Base-by-base conservation (phyloP, 1,139 yeast genomes). In the Yamadazyma sp. region DNA sequence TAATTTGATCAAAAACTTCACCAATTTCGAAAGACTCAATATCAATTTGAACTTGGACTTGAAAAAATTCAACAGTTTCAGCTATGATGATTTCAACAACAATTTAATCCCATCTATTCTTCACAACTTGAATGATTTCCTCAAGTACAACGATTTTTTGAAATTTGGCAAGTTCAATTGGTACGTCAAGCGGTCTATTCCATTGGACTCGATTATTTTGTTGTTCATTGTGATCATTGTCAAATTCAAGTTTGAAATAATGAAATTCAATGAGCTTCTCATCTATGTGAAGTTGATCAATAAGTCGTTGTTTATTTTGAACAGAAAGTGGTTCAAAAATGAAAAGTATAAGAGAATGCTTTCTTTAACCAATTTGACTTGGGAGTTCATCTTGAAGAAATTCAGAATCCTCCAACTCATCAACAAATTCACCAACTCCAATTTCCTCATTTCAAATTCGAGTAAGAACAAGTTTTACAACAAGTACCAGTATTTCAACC, bases 121-220 rank as follows among this genome's bases (percentile, higher is more conserved):
- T 31, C 83, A 78, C 50, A 78, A 77, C 48, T 57, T 78, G 45
- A 75, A 76, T 48, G 80, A 76, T 45, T 78, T 78, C 44, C 57
- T 72, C 34, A 65, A 70, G 51, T 70, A 70, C 46, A 70, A 70
- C 46, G 76, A 70, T 47, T 70, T 70, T 41, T 65, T 70, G 45
- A 70, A 70, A 41, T 64, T 73, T 47, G 78, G 78, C 0, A 69
- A 65, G 42, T 79, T 64, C 54, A 79, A 78, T 50, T 79, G 84
- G 84, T 79, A 76, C 45, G 69, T 78, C 35, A 73, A 78, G 49
- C 62, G 81, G 37, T 75, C 78, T 5, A 70, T 79, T 36, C 85
- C 85, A 3, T 63, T 78, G 38, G 83, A 79, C 53, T 77, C 81
- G n/a, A 68, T 79, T 9, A 73, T 78, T 17, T 56, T 78, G 39